Base-by-base conservation (phyloP, 306 rosid genomes). In the Cicer arietinum region DNA sequence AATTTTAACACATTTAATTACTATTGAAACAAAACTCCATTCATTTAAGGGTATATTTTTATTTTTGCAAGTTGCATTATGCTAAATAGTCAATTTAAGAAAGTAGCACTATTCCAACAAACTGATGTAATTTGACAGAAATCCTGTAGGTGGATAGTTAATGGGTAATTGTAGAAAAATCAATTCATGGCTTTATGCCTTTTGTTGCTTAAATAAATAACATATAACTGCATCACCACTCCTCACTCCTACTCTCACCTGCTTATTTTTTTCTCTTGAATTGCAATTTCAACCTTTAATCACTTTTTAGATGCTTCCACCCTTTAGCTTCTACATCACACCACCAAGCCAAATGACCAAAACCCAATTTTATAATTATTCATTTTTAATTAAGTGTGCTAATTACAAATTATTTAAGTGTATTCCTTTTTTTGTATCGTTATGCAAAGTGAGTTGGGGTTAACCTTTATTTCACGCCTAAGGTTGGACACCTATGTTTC, bases 211-310 rank as follows among this genome's bases (percentile, higher is more conserved):
- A 82, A 77, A 39, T 76, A 81, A 81, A 78, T 70, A 81, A 71
- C 65, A 75, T 41, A 69, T 77, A 69, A 60, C 47, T 41, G 10
- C 52, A 70, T 63, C 79, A 60, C 73, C 30, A 53, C 63, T 75
- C 62, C 43, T 41, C 35, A 47, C 6, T 50, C 77, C 77, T 72
- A 59, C 54, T 53, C 68, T 82, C 68, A 81, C 81, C 88, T 76
- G 67, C 77, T 79, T 74, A 47, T 30, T 79, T 58, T 25, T 69
- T 57, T 59, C 75, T 41, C 46, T 67, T 76, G 37, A 62, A 64
- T 74, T 61, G 75, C 77, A 75, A 81, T 89, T 89, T 45, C 90
- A 89, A 84, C 90, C 79, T 83, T 84, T 87, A 77, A 70, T 46
- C 79, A 77, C 85, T 72, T 73, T 71, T 77, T 46, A 66, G 79